Conservation (phyloP, 441 rosid genomes). For the Metrosideros polymorpha region DNA sequence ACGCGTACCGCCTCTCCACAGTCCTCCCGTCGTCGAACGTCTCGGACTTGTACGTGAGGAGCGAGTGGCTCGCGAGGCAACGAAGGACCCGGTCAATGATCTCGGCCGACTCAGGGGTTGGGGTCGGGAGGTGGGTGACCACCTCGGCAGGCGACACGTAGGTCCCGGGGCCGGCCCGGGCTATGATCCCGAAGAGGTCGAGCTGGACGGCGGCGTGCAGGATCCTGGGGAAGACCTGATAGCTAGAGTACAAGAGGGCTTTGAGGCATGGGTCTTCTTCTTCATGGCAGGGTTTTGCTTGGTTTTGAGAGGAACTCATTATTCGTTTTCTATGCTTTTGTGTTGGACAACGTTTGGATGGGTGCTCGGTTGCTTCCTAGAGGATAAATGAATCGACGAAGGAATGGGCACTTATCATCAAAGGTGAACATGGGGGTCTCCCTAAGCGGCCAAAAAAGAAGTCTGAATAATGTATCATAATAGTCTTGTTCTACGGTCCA, state of each 20-base stretch:
- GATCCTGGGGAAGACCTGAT: constrained; percentile 2
- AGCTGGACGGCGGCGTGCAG: constrained; percentile 10
- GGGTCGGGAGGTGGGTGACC: background rate
- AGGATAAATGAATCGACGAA: no score
- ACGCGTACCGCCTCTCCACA: background rate
- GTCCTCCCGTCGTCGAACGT: background rate
- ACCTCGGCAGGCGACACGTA: background rate
- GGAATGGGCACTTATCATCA: background rate
- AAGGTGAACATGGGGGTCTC: background rate
- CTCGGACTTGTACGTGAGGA: background rate
- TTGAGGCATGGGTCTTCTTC: constrained; percentile 7
- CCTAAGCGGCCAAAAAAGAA: background rate
- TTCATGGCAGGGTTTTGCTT: background rate
- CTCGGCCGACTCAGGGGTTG: background rate
- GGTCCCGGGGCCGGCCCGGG: background rate
- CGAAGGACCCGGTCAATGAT: constrained; percentile 5
- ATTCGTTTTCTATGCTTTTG: background rate
- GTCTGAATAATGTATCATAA: background rate
- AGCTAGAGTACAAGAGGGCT: constrained; percentile 1
- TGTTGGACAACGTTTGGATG: background rate
- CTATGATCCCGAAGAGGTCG: constrained; percentile 8
- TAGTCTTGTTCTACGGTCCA: no score
- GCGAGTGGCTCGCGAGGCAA: background rate
- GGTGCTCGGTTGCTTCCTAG: background rate
- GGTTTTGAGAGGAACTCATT: background rate